phyloP scores from a whole-genome alignment of 2,329 filamentous ascomycete genomes.

The Ascosphaera aggregata region DNA sequence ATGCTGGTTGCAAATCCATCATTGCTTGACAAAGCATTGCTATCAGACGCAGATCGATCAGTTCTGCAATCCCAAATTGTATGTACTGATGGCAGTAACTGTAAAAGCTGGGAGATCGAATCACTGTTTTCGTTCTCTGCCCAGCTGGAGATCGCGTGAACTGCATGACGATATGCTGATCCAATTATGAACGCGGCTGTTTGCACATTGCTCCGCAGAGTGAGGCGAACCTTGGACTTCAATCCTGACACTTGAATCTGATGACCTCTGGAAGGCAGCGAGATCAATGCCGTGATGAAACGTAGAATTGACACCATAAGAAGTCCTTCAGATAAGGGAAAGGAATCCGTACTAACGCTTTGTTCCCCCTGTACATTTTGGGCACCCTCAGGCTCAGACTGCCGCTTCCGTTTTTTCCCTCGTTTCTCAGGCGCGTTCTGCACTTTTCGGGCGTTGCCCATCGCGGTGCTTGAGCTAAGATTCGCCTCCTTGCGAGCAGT shows the following conservation, averaged over 20 bases:
- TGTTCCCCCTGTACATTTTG: constrained; percentile 4
- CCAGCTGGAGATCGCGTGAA: constrained; percentile 7
- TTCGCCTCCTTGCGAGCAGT: not conserved
- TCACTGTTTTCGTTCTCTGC: constrained; percentile 15
- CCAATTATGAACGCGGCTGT: constrained; percentile 14
- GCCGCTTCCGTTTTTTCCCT: constrained; percentile 18
- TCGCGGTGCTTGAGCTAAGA: constrained; percentile 3
- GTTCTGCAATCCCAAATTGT: not conserved
- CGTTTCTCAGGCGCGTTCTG: constrained; percentile 5
- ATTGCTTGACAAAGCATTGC: constrained; percentile 13
- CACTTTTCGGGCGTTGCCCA: constrained; percentile 6
- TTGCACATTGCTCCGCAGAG: constrained; percentile 15
- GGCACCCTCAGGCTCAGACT: constrained; percentile 10
- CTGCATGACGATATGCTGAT: constrained; percentile 13
- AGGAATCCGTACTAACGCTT: not conserved
- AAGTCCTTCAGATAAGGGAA: not conserved
- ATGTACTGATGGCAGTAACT: not conserved
- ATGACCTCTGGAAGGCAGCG: constrained; percentile 10
- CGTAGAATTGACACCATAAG: constrained; percentile 12
- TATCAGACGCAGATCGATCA: constrained; percentile 5
- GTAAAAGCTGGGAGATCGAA: constrained; percentile 3
- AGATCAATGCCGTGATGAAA: constrained; percentile 10
- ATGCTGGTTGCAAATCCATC: constrained; percentile 3
- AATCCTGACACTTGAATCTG: constrained; percentile 2
- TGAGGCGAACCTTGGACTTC: constrained; percentile 18